Base-by-base conservation (phyloP, 164 flowering plant species). In the Aristolochia fimbriata region DNA sequence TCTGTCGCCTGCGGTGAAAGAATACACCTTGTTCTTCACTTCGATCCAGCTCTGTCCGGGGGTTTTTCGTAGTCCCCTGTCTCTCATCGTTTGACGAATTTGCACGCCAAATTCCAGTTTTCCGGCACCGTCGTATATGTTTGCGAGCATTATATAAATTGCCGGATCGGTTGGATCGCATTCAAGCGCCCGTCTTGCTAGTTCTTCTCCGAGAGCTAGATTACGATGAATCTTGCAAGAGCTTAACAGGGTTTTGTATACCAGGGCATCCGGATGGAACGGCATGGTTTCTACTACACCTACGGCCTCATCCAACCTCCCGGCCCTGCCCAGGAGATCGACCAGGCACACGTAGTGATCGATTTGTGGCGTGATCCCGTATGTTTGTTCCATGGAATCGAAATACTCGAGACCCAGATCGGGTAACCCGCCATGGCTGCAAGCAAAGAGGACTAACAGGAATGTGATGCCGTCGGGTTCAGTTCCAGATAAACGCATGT, bases 301-400 rank as follows among this genome's bases (percentile, higher is more conserved):
- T 62, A 67, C 41, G 3, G 87, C 87, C 61, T 79, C 78, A 67
- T 76, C 77, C 47, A 84, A 60, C 16, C 67, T 70, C 14, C 83
- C 90, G 25, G 72, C 80, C 51, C 81, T 72, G 16, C 83, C 84
- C 12, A 84, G 80, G 51, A 84, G 79, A 70, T 80, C 87, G 25
- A 84, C 76, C 59, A 82, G 62, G 65, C 80, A 74, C 50, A 73
- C 75, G 67, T 77, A 81, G 70, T 82, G 90, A 57, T 81, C 78
- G 13, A 68, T 21, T 55, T 75, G 73, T 45, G 81, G 82, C 11
- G 15, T 41, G 21, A 81, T 62, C 25, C 56, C 63, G 55, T 79
- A 54, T 6, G 1, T 47, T 63, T 64, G 68, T 22, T 16, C 60
- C 85, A 84, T 80, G 7, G 72, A 71, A 15, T 72, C 53, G 57